These are phyloP conservation scores for Aspergillus sp. DNA, from an alignment of 2,329 filamentous ascomycete species.

Conservation along the genomic window DNA sequence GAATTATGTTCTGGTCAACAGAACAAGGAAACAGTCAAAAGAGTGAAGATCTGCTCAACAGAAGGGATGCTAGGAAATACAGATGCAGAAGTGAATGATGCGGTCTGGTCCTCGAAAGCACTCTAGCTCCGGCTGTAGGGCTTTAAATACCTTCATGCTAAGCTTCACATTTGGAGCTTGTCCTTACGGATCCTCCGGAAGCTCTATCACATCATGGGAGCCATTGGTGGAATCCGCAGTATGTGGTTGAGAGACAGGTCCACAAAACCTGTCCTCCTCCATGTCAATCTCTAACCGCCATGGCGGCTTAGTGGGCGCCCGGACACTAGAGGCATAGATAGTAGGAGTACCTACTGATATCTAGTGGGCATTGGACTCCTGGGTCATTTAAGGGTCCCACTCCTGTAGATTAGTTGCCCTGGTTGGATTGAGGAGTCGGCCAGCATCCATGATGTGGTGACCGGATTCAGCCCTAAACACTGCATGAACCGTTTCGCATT, in stretches of 20 bases:
- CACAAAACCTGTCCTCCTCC: not conserved
- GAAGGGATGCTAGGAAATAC: conserved; percentile 9
- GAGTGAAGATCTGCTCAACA: conserved; percentile 19
- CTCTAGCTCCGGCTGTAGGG: not conserved
- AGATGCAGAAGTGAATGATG: conserved; percentile 9
- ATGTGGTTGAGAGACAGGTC: not conserved
- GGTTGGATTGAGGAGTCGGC: not conserved
- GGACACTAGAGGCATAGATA: not conserved
- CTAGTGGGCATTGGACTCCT: not conserved
- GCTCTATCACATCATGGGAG: not conserved
- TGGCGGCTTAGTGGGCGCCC: not conserved
- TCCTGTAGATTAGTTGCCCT: not conserved
- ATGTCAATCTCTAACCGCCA: conserved; percentile 1
- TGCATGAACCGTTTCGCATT: not conserved
- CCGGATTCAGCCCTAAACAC: not conserved
- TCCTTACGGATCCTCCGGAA: not conserved
- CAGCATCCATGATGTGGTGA: not conserved
- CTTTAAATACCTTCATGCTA: conserved; percentile 2
- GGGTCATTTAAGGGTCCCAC: not conserved
- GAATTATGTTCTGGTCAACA: conserved; percentile 12
- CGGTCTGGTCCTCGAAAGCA: not conserved
- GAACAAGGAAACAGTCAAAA: conserved; percentile 7
- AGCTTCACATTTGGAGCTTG: conserved; percentile 4
- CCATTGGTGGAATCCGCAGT: not conserved
- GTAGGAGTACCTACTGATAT: not conserved